Percentiles rank a stretch among this genome's conserved stretches.
Conservation (phyloP, 2,329 filamentous ascomycete species). For the Aspergillus ibericus region DNA sequence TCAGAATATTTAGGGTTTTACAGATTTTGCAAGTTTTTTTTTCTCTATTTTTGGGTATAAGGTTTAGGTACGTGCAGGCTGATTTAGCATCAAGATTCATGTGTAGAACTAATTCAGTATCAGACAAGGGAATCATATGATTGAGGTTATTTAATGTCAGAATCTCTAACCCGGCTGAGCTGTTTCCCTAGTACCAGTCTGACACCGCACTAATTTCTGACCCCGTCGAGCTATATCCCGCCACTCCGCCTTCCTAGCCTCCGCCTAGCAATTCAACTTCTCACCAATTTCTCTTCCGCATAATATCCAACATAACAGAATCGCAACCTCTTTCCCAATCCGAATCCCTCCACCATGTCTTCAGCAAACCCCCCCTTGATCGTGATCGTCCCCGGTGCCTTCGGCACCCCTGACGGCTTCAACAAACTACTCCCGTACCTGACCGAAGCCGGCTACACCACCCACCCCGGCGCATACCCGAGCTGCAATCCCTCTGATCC, state of each 20-base stretch:
- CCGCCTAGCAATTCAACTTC: constrained; percentile 3
- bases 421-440: constrained; percentile 2
- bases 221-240: too few relatives aligned
- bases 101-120: too few relatives aligned
- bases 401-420: constrained; percentile 8
- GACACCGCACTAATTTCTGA: neutral
- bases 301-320: neutral
- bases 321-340: neutral
- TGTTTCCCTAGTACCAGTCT: neutral
- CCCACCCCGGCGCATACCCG: constrained; percentile 5
- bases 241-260: constrained; percentile 1
- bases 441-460: constrained; percentile 6
- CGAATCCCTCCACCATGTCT: neutral
- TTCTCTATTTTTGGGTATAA: too few relatives aligned
- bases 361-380: constrained; percentile 1
- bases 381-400: constrained; percentile 7
- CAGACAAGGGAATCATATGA: too few relatives aligned
- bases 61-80: too few relatives aligned
- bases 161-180: too few relatives aligned
- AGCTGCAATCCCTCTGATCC: constrained; percentile 10
- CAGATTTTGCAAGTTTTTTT: too few relatives aligned
- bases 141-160: too few relatives aligned
- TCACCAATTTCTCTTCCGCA: neutral
- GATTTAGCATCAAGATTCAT: too few relatives aligned
- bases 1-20: too few relatives aligned